A percentile compares a stretch with the other conserved stretches of the same genome.
These are phyloP conservation scores for Fusarium sp. DNA, from an alignment of 2,329 filamentous ascomycete genomes.

Conservation along the genomic window DNA sequence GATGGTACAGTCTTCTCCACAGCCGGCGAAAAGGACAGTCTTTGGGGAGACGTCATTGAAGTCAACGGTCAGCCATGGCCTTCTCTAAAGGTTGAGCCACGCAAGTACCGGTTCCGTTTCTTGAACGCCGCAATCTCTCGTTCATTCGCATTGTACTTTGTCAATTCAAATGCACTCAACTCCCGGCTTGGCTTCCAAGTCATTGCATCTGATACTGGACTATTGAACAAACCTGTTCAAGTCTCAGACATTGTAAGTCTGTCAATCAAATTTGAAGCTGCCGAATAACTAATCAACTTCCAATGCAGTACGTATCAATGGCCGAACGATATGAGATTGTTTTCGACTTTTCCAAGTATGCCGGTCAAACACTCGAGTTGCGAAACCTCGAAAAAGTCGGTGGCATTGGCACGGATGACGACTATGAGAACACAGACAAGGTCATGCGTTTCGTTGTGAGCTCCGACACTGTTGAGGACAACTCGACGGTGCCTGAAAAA, in stretches of 20 bases:
- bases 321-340: slow-evolving; percentile 70
- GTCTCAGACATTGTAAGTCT: slow-evolving; percentile 50
- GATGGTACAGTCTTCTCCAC: slow-evolving; percentile 63
- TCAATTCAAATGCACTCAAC: slow-evolving; percentile 45
- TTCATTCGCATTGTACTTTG: slow-evolving; percentile 62
- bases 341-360: slow-evolving; percentile 64
- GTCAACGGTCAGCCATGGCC: slow-evolving; percentile 72
- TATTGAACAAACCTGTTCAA: slow-evolving; percentile 59
- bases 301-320: slow-evolving; percentile 57
- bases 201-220: slow-evolving; percentile 66
- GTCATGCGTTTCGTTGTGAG: slow-evolving; percentile 66
- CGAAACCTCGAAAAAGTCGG: slow-evolving; percentile 44
- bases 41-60: slow-evolving; percentile 69
- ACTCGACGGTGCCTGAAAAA: slow-evolving; percentile 48
- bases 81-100: slow-evolving; percentile 67
- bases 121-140: slow-evolving; percentile 63
- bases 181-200: slow-evolving; percentile 60
- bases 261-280: neutral
- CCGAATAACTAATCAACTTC: neutral
- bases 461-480: slow-evolving; percentile 50
- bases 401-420: slow-evolving; percentile 57
- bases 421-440: slow-evolving; percentile 64
- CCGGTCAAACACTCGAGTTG: slow-evolving; percentile 61
- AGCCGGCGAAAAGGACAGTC: slow-evolving; percentile 56
- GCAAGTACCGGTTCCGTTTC: slow-evolving; percentile 70